Evolutionary conservation across 345 rosid genomes (phyloP), one percentile per base, ranked within the genome.

Genomic region (Kandelia obovata): DNA sequence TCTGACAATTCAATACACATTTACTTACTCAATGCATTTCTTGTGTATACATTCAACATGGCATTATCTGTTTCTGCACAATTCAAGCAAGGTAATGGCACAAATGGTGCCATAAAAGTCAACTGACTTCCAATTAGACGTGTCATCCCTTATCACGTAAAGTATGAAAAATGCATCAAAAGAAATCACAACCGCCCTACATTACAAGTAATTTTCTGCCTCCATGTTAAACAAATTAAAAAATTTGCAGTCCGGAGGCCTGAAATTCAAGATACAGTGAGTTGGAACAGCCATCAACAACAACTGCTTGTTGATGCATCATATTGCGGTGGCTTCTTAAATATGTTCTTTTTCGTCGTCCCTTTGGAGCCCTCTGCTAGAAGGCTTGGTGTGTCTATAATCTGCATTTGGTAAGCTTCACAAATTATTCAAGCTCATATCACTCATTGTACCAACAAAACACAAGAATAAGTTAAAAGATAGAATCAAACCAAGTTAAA

Each of bases 361-460:
- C 96, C 90, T 20, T 84, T 80, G 0, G 96, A 86, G 10, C 92
- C 96, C 78, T 89, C 94, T 0, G 91, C 88, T 66, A 85, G 63
- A 25, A 93, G 89, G 68, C 91, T 89, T 2, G 97, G 97, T 1
- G 98, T 85, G 61, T 93, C 98, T 81, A 90, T 81, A n/a, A 93
- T 89, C 98, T 93, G 83, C 82, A 75, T 9, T 35, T 19, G n/a
- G 6, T 43, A 43, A 2, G 5, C 15, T 13, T 43, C 13, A 17
- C 49, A 15, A 35, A 43, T 55, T 53, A 51, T 35, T 15, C 59
- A 52, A 51, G 31, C 58, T 46, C 3, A 43, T 43, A 58, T 26
- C 21, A 31, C 34, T n/a, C 59, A 31, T 10, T n/a, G 30, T 26
- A 31, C 17, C 39, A 58, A 16, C 19, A 5, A 5, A 17, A 43